Conservation (phyloP, 2,329 filamentous ascomycete genomes). For the Neobulgaria alba region DNA sequence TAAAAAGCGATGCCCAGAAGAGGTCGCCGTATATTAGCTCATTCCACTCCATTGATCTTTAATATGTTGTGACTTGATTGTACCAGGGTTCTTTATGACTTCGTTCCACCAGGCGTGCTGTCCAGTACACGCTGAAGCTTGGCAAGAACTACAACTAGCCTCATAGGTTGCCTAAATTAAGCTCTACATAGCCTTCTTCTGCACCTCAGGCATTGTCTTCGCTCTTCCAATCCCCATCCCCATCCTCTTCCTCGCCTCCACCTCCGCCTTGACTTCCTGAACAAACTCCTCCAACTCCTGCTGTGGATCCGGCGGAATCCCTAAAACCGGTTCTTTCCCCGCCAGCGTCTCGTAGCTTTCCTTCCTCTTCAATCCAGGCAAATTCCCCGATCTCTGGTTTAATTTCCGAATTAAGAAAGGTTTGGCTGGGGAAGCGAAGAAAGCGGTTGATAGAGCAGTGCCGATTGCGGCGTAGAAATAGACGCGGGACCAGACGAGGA, state of each 20-base stretch:
- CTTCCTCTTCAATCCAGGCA: constrained; percentile 37
- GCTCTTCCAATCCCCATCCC: constrained; percentile 6
- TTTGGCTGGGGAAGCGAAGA: constrained; percentile 78
- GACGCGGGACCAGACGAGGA: constrained; percentile 72
- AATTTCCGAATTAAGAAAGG: constrained; percentile 45
- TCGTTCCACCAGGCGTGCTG: too few relatives aligned
- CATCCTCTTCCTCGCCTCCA: constrained; percentile 30
- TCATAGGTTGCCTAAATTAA: too few relatives aligned
- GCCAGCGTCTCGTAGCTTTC: constrained; percentile 49
- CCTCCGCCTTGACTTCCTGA: constrained; percentile 41
- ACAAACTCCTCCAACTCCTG: constrained; percentile 59
- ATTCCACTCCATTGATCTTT: too few relatives aligned
- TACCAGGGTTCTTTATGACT: too few relatives aligned
- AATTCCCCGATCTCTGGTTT: constrained; percentile 44
- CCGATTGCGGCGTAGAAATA: constrained; percentile 80
- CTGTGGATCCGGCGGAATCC: constrained; percentile 68
- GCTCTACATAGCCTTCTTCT: constrained; percentile 9
- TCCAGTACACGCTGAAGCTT: too few relatives aligned
- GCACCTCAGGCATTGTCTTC: constrained; percentile 7
- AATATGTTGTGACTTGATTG: too few relatives aligned
- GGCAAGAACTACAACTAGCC: too few relatives aligned
- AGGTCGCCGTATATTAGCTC: too few relatives aligned
- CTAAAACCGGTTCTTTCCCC: constrained; percentile 57
- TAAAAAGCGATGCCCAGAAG: too few relatives aligned
- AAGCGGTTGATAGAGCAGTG: constrained; percentile 53